Base-by-base conservation (phyloP, 2,329 filamentous ascomycete species). In the Clarireedia hainanense region DNA sequence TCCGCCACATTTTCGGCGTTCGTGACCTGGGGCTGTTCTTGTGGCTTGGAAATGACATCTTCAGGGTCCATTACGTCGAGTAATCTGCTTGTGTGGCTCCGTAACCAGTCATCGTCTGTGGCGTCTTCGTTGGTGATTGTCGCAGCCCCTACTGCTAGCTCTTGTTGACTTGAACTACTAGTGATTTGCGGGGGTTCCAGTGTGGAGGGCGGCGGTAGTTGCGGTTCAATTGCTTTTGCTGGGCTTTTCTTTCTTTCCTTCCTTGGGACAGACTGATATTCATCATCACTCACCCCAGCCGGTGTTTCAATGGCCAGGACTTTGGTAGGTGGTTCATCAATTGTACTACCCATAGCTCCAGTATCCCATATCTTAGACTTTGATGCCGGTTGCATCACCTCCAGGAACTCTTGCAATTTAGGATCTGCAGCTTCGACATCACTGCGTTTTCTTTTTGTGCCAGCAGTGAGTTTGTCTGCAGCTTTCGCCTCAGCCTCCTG, bases 401-500 rank as follows among this genome's bases (percentile, higher is more conserved):
- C 83, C 51, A 97, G 75, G 69, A 88, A 97, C 73, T 96, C 91
- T 67, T 87, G 83, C 59, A 96, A 75, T 73, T 94, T 95, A 5
- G 87, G 83, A 65, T 96, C 88, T 12, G 83, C 75, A 63, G 80
- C 76, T 60, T 83, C 76, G 17, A 75, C 64, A 45, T 76, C 76
- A 54, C 78, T 76, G 56, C 85, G 78, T 72, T 87, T 91, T 65
- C 83, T 83, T 77, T 91, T 91, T 67, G 56, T 62, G 5, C 62
- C 61, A 27, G 72, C 64, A 61, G 72, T 72, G n/a, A 67, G 66
- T 50, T 73, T 72, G 46, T 68, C 64, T 51, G 69, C 66, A 17
- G 66, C 58, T 43, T 61, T 63, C 17, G 56, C 57, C 46, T 61
- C 63, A 26, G 57, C 53, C 36, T 47, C 50, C 34, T 62, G 57